Evolutionary conservation across 495 filamentous ascomycete species (phyloP).

Genomic region (Tuber borchii): DNA sequence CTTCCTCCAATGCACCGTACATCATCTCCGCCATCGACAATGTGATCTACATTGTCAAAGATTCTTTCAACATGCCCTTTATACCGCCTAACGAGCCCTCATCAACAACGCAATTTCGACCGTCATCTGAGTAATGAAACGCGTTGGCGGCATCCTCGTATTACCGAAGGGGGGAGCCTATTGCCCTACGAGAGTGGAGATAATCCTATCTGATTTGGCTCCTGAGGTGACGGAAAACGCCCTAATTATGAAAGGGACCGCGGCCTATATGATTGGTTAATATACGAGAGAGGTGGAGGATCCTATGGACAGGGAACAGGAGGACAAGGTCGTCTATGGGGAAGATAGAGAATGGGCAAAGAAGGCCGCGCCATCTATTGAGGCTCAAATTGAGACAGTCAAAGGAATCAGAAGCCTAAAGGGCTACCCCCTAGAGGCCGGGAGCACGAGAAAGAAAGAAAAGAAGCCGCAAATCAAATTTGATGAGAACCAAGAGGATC

Average conservation of each 20-base stretch:
- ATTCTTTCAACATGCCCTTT: no score
- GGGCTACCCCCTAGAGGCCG: conserved; percentile 44
- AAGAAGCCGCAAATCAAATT: conserved; percentile 49
- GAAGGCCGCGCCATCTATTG: conserved; percentile 52
- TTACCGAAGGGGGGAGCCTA: conserved; percentile 73
- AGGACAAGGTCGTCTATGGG: conserved; percentile 88
- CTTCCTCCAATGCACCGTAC: no score
- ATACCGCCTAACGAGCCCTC: no score
- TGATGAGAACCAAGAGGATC: conserved; percentile 46
- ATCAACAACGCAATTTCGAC: no score
- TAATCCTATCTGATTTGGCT: conserved; percentile 88
- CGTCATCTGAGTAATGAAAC: conserved; percentile 74
- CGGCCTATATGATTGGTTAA: conserved; percentile 75
- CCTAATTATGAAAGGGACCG: conserved; percentile 87
- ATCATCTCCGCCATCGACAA: no score
- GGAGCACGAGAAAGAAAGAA: conserved; percentile 49
- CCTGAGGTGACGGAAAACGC: conserved; percentile 92
- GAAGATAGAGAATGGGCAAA: conserved; percentile 87
- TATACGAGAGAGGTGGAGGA: conserved; percentile 70
- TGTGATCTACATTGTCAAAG: no score
- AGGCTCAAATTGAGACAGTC: conserved; percentile 26
- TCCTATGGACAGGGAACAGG: conserved; percentile 64
- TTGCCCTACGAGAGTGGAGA: conserved; percentile 57
- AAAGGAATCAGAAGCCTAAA: conserved; percentile 61
- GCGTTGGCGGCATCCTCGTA: conserved; percentile 72